Conservation (phyloP, 225 moss, liverwort and hornwort genomes). For the Marchantia paleacea region DNA sequence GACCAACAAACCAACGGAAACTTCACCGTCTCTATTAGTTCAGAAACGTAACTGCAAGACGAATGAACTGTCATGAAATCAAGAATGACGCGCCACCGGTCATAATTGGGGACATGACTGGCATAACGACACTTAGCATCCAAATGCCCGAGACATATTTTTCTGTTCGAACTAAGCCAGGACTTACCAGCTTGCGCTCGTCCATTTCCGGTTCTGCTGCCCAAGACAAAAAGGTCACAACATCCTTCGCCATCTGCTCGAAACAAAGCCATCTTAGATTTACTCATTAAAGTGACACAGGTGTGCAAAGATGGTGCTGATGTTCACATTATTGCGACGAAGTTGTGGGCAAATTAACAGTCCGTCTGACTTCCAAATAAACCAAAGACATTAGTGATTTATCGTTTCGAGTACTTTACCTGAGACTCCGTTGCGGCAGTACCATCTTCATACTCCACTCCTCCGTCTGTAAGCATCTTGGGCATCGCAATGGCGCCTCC, state of each 20-base stretch:
- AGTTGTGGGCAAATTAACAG: too few species aligned
- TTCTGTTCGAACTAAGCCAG: background rate
- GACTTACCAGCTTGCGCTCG: constrained; percentile 79
- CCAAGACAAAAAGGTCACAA: constrained; percentile 79
- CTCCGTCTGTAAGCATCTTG: constrained; percentile 85
- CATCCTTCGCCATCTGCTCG: constrained; percentile 86
- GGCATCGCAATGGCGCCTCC: constrained; percentile 99
- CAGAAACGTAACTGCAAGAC: too few species aligned
- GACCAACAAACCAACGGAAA: too few species aligned
- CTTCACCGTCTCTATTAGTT: too few species aligned
- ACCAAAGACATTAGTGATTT: too few species aligned
- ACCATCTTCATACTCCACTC: constrained; percentile 89
- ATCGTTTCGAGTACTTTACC: constrained; percentile 16
- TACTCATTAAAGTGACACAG: too few species aligned
- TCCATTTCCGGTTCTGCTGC: constrained; percentile 98
- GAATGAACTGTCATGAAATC: too few species aligned
- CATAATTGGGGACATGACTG: too few species aligned
- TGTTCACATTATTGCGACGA: background rate
- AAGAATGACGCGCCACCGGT: too few species aligned
- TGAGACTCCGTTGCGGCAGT: constrained; percentile 84
- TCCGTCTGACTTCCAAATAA: too few species aligned
- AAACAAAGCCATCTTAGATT: background rate
- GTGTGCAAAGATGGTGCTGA: too few species aligned
- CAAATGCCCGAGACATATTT: background rate
- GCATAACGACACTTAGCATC: too few species aligned